Evolutionary conservation across 2,329 filamentous ascomycete genomes (phyloP), one percentile per base, ranked within the genome.

Genomic region (Delphinella strobiligena): DNA sequence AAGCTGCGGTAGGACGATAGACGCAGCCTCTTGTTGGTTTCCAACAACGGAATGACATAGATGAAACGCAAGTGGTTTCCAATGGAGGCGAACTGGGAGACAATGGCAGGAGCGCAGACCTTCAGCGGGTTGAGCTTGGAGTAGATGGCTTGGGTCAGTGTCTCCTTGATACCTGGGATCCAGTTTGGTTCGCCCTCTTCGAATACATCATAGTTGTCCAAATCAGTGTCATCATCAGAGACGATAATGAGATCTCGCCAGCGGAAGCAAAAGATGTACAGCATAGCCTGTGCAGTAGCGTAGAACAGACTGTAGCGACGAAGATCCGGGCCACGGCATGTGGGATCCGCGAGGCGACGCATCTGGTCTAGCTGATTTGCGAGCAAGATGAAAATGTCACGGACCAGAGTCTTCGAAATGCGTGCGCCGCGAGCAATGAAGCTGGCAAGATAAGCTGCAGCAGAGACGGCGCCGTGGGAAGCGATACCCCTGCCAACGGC

Each of bases 251-350:
- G 69, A 54, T 96, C 89, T 45, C 86, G 81, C 91, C 91, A 98
- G 40, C 91, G 80, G 68, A 98, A 98, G 67, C 91, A 98, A 62
- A 93, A 95, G 43, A 93, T 89, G 64, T 95, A 95, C 17, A 95
- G 73, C 2, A 93, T 69, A 1, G 87, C 87, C 60, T 95, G 88
- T n/a, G 82, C 78, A 35, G 87, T 77, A 14, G 83, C 79, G 59
- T 95, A 95, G 61, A 93, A 94, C 11, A 82, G 76, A 35, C 79
- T 77, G 55, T 89, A 94, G 34, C 82, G 79, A 46, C 80, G 78
- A 41, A 93, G 72, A 57, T 98, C 87, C 0, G 91, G 91, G 3
- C 86, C 87, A 12, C 78, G 78, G 56, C 87, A 93, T 19, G 71
- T 67, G 4, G 72, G 67, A 55, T 93, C 82, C 56, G 87, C 80